phyloP scores from a whole-genome alignment of 306 rosid genomes.

The Hippophae gyantsensis region DNA sequence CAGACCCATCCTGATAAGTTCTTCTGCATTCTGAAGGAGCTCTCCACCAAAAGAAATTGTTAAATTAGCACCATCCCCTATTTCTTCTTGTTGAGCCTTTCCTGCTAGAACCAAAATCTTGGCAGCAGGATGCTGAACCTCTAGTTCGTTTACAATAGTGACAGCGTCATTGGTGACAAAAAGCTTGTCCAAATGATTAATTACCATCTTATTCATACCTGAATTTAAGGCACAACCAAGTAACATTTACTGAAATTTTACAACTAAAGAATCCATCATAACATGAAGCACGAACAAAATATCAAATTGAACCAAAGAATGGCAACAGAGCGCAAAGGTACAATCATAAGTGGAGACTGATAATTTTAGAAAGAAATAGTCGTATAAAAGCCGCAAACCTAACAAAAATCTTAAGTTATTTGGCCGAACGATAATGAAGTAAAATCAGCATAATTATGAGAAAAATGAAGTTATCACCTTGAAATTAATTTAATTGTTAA shows the following conservation, averaged over 20 bases:
- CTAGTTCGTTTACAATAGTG: slow-evolving; percentile 79
- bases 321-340: too few relatives aligned
- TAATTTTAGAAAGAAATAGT: too few relatives aligned
- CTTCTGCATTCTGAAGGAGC: slow-evolving; percentile 76
- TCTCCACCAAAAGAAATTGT: slow-evolving; percentile 91
- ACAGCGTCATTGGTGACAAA: slow-evolving; percentile 87
- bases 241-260: neutral
- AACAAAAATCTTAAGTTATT: too few relatives aligned
- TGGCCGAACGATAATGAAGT: too few relatives aligned
- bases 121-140: slow-evolving; percentile 97
- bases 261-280: neutral
- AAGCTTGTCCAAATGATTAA: slow-evolving; percentile 90
- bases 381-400: too few relatives aligned
- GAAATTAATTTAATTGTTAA: too few relatives aligned
- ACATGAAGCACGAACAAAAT: neutral
- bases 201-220: slow-evolving; percentile 98
- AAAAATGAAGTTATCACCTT: too few relatives aligned
- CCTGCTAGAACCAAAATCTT: slow-evolving; percentile 88
- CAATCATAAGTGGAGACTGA: too few relatives aligned
- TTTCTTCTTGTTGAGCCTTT: slow-evolving; percentile 86
- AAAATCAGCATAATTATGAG: too few relatives aligned
- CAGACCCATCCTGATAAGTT: slow-evolving; percentile 88
- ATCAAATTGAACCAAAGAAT: neutral
- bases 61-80: slow-evolving; percentile 92
- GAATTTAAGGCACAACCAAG: slow-evolving; percentile 8